Conservation (phyloP, 305 asterid species). For the Fraxinus albicans region DNA sequence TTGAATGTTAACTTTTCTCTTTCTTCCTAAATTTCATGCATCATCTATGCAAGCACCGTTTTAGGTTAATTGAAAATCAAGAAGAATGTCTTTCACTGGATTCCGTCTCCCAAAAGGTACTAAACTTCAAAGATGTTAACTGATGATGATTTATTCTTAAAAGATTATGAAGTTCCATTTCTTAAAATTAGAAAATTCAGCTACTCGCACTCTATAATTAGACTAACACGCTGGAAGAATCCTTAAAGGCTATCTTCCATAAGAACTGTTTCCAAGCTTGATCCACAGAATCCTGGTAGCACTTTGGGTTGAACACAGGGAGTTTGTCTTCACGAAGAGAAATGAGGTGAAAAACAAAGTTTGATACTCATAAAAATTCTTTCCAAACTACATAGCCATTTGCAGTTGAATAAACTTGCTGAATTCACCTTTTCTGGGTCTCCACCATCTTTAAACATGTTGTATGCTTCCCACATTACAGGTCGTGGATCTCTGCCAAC, state of each 20-base stretch:
- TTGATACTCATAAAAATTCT: constrained; percentile 7
- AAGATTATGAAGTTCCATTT: too few species aligned
- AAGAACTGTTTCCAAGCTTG: neutral
- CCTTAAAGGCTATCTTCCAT: neutral
- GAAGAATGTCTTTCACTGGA: too few species aligned
- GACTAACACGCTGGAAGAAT: too few species aligned
- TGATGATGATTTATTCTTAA: too few species aligned
- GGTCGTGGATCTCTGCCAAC: constrained; percentile 79
- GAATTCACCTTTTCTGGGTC: constrained; percentile 74
- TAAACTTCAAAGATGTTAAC: too few species aligned
- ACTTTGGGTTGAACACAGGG: neutral
- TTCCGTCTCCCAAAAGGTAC: too few species aligned
- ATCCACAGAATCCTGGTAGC: neutral
- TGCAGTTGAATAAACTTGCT: neutral
- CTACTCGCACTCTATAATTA: too few species aligned
- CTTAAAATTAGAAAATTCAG: too few species aligned
- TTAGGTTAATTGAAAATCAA: too few species aligned
- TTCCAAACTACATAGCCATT: constrained; percentile 14
- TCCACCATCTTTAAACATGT: constrained; percentile 73
- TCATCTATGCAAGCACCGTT: too few species aligned
- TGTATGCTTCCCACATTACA: constrained; percentile 66
- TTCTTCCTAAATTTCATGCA: neutral
- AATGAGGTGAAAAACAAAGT: neutral
- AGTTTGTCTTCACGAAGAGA: neutral
- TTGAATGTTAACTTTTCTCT: neutral